These are phyloP conservation scores for Irpex rosettiformis DNA, from an alignment of 1,284 basidiomycete species.

Conservation along the genomic window DNA sequence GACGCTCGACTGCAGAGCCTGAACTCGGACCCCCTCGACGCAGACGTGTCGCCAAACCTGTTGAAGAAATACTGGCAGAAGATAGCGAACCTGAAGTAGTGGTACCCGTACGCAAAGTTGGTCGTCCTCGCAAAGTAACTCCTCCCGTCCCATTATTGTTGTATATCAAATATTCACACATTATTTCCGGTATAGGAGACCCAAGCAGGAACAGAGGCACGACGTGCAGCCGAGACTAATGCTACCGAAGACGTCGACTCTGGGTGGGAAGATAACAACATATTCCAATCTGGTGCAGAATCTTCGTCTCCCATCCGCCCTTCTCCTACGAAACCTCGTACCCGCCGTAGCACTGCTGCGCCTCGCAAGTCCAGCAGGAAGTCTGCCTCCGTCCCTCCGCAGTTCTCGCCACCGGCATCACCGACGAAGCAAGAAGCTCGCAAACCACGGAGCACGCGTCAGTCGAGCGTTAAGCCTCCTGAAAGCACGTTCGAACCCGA, in stretches of 20 bases:
- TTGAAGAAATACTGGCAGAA: slow-evolving; percentile 51
- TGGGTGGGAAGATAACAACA: slow-evolving; percentile 83
- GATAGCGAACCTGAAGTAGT: slow-evolving; percentile 71
- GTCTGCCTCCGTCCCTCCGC: slow-evolving; percentile 70
- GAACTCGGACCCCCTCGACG: slow-evolving; percentile 46
- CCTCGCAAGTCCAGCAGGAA: slow-evolving; percentile 44
- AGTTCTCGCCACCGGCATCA: slow-evolving; percentile 33
- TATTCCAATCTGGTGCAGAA: slow-evolving; percentile 80
- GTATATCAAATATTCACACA: not conserved
- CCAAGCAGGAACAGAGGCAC: slow-evolving; percentile 45
- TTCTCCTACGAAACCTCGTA: slow-evolving; percentile 48
- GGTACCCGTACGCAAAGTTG: slow-evolving; percentile 56
- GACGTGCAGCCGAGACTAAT: slow-evolving; percentile 49
- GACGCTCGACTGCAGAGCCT: slow-evolving; percentile 69
- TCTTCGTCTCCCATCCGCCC: slow-evolving; percentile 70
- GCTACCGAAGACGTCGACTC: slow-evolving; percentile 50
- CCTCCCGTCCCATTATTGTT: not conserved
- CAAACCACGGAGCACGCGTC: slow-evolving; percentile 10
- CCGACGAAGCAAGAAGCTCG: slow-evolving; percentile 19
- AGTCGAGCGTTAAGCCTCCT: slow-evolving; percentile 24
- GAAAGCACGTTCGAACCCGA: slow-evolving; percentile 52
- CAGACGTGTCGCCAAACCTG: slow-evolving; percentile 31
- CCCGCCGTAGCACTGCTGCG: slow-evolving; percentile 40
- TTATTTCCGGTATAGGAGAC: slow-evolving; percentile 31
- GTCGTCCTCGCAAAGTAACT: slow-evolving; percentile 52